Conservation (phyloP, 106 monocot genomes). For the Dactylorhiza incarnata region DNA sequence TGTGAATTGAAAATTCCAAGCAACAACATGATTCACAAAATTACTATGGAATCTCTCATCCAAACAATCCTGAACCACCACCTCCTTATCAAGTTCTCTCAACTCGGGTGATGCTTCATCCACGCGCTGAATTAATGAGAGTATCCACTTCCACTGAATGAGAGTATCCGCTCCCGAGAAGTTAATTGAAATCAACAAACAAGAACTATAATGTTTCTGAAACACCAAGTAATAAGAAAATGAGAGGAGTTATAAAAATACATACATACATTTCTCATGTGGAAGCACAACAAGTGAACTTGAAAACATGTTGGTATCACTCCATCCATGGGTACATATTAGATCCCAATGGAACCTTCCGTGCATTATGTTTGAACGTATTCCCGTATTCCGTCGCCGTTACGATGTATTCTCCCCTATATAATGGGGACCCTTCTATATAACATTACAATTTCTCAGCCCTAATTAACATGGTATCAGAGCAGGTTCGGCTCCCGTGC, state of each 20-base stretch:
- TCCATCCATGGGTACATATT: slow-evolving; percentile 26
- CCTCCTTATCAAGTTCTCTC: slow-evolving; percentile 12
- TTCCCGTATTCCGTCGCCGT: too few relatives aligned
- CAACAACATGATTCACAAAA: too few relatives aligned
- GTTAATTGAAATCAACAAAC: slow-evolving; percentile 29
- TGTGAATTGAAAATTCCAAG: too few relatives aligned
- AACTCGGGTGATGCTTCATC: slow-evolving; percentile 28
- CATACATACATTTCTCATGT: slow-evolving; percentile 51
- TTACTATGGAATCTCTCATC: too few relatives aligned
- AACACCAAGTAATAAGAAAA: background rate
- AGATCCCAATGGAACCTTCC: slow-evolving; percentile 32
- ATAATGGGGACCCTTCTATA: too few relatives aligned
- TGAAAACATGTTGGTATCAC: slow-evolving; percentile 65
- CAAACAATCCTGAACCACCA: slow-evolving; percentile 17
- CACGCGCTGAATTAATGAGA: too few relatives aligned
- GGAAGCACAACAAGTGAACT: slow-evolving; percentile 74
- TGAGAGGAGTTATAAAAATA: background rate
- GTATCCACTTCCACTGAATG: slow-evolving; percentile 22
- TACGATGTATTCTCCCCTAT: too few relatives aligned
- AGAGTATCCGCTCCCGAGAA: slow-evolving; percentile 27
- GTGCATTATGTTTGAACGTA: slow-evolving; percentile 19
- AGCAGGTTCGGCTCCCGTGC: too few relatives aligned
- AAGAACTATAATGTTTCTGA: slow-evolving; percentile 1
- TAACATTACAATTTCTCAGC: too few relatives aligned
- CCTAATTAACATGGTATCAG: too few relatives aligned